Evolutionary conservation across 192 early-diverging fungal genomes (phyloP), one percentile per base, ranked within the genome.

Genomic region (Entomortierella beljakovae): DNA sequence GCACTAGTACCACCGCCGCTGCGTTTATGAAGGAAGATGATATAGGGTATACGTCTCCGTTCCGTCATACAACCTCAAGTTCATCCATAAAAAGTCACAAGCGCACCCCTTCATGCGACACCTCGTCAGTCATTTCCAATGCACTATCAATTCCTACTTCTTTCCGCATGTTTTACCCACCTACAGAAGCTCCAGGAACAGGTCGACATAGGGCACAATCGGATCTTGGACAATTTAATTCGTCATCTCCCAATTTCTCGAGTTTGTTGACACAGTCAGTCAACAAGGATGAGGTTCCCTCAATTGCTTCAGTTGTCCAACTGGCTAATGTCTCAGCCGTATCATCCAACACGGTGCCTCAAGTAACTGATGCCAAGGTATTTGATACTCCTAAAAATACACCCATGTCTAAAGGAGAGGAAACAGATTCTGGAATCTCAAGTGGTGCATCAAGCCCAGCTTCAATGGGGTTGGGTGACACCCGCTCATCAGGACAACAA

Each of bases 21-120:
- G 28, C 58, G 25, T 43, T 60, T 23, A 15, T 25, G 18, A 42
- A 60, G 8, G 37, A 38, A 28, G 72, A 79, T 16, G 75, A 79
- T 57, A 68, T 79, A 53, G 75, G 75, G 6, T 79, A 79, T 23
- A 79, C 75, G 2, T 79, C 75, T 6, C 75, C 75, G 4, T 79
- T 70, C 32, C 66, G 75, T 15, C 75, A 79, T 34, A 68, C 67
- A 20, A 62, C 64, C 4, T 79, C 75, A 2, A 63, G 67, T 25
- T 79, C 75, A 0, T 79, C 75, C 16, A 68, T 79, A 16, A 70
- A 38, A 37, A 70, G 64, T 35, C 75, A 79, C 38, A 60, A 68
- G 46, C 66, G 75, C 10, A 70, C 75, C 0, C 75, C 75, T 2
- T 79, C 75, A 2, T 26, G 53, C 13, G 75, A 79, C 31, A 18